These are phyloP conservation scores for Coffea eugenioides DNA, from an alignment of 257 asterid species.

Conservation along the genomic window DNA sequence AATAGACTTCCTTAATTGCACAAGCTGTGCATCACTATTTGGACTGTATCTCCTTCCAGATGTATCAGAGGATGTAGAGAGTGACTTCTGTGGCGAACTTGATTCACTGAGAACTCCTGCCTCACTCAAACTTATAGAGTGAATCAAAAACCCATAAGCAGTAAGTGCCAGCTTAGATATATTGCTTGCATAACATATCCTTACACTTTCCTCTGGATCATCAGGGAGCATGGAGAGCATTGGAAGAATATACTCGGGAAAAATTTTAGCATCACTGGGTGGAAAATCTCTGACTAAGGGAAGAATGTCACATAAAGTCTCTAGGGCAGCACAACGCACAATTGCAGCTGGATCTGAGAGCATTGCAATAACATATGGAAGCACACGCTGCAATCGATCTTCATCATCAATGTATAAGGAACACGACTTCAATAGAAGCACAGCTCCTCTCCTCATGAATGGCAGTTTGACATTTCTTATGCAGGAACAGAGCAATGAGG, in stretches of 20 bases:
- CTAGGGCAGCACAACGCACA: constrained; percentile 97
- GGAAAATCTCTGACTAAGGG: constrained; percentile 96
- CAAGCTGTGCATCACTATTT: constrained; percentile 79
- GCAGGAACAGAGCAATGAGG: constrained; percentile 95
- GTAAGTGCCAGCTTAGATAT: constrained; percentile 91
- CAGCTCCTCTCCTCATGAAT: constrained; percentile 89
- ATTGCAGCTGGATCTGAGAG: constrained; percentile 98
- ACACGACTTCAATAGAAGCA: constrained; percentile 87
- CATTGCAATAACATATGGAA: constrained; percentile 93
- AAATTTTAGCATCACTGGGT: constrained; percentile 99
- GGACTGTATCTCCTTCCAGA: constrained; percentile 48
- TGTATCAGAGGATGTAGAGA: constrained; percentile 35
- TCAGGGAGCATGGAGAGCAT: constrained; percentile 99
- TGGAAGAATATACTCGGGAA: constrained; percentile 96
- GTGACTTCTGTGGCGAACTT: constrained; percentile 57
- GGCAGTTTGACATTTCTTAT: constrained; percentile 94
- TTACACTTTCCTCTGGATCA: constrained; percentile 99
- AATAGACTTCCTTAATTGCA: constrained; percentile 81
- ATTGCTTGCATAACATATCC: constrained; percentile 96
- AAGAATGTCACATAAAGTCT: constrained; percentile 93
- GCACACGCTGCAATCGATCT: constrained; percentile 92
- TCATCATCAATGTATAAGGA: constrained; percentile 91
- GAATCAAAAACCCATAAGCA: constrained; percentile 92
- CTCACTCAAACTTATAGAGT: constrained; percentile 94
- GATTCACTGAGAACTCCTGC: constrained; percentile 94